phyloP scores from a whole-genome alignment of 1,284 basidiomycete genomes.

The Exobasidium cylindrosporum region DNA sequence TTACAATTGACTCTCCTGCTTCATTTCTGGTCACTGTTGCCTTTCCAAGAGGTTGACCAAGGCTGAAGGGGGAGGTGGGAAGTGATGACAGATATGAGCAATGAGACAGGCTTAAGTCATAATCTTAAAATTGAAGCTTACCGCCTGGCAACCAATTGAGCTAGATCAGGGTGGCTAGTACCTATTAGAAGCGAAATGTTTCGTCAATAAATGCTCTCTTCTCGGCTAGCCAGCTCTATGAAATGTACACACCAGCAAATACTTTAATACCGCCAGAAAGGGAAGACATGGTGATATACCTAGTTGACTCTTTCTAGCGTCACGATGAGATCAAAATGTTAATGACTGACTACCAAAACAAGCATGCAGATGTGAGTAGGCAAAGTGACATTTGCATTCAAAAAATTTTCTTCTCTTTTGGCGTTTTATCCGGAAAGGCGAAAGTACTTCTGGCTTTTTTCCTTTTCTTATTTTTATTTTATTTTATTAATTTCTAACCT shows the following conservation, averaged over 20 bases:
- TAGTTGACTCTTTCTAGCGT: background rate
- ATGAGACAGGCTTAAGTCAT: background rate
- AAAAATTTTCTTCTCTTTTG: background rate
- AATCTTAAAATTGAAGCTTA: slow-evolving; percentile 54
- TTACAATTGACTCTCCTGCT: slow-evolving; percentile 86
- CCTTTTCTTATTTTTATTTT: no score
- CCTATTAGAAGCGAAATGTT: slow-evolving; percentile 34
- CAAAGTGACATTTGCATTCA: background rate
- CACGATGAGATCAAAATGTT: background rate
- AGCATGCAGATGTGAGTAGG: background rate
- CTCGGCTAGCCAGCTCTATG: background rate
- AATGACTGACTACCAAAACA: background rate
- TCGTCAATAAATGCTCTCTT: background rate
- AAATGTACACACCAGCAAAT: slow-evolving; percentile 20
- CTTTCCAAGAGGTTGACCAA: slow-evolving; percentile 48
- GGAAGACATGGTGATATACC: background rate
- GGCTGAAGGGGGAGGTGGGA: slow-evolving; percentile 24
- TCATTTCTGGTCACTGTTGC: slow-evolving; percentile 80
- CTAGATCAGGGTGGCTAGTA: slow-evolving; percentile 79
- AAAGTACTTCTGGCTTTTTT: no score
- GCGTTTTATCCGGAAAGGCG: background rate
- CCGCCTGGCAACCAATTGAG: slow-evolving; percentile 88
- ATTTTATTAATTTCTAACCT: no score
- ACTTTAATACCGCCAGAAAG: slow-evolving; percentile 33
- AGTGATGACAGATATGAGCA: background rate